A percentile compares a stretch with the other conserved stretches of the same genome.
phyloP scores from a whole-genome alignment of 2,329 filamentous ascomycete genomes.

The Cryphonectria japonica region DNA sequence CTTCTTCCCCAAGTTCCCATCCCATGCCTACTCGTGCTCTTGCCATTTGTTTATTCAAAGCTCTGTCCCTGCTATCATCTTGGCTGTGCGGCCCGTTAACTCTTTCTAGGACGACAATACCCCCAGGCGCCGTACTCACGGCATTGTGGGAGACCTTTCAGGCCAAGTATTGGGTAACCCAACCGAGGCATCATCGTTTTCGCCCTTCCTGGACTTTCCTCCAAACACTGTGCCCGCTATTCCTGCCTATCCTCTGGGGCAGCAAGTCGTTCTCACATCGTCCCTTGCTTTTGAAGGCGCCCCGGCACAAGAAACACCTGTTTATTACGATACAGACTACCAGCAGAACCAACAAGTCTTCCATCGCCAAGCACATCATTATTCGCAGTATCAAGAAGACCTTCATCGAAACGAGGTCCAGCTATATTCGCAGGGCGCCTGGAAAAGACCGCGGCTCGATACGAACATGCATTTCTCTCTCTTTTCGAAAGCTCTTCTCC shows the following conservation, averaged over 20 bases:
- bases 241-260: conserved; percentile 35
- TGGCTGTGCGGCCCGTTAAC: conserved; percentile 40
- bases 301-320: conserved; percentile 16
- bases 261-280: conserved; percentile 33
- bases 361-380: conserved; percentile 19
- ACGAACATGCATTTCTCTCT: conserved; percentile 28
- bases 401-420: conserved; percentile 23
- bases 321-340: conserved; percentile 36
- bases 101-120: conserved; percentile 41
- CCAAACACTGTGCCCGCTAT: conserved; percentile 35
- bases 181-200: conserved; percentile 26
- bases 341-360: conserved; percentile 36
- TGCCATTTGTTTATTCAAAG: conserved; percentile 22
- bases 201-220: conserved; percentile 30
- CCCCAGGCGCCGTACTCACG: conserved; percentile 50
- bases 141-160: conserved; percentile 43
- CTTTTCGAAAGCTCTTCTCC: background rate
- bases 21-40: conserved; percentile 1
- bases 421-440: conserved; percentile 20
- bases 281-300: background rate
- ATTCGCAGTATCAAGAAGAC: conserved; percentile 9
- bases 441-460: conserved; percentile 39
- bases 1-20: background rate
- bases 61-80: conserved; percentile 32
- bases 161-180: conserved; percentile 42